Evolutionary conservation across 192 early-diverging fungal genomes (phyloP).

Genomic region (Backusella westeae): DNA sequence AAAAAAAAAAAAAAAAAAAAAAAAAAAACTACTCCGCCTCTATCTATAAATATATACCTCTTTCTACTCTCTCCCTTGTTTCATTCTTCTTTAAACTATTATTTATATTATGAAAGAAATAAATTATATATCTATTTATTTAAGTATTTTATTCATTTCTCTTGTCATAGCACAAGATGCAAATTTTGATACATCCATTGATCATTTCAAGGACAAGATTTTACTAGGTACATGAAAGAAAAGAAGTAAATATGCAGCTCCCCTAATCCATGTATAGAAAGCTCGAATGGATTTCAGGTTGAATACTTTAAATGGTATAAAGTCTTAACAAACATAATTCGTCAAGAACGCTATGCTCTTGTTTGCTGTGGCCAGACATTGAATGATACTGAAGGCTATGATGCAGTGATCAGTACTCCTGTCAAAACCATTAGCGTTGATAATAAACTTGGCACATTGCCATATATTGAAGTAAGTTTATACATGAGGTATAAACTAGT

Average conservation of each 20-base stretch:
- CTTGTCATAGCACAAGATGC: background rate
- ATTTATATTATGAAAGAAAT: background rate
- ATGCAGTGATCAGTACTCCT: slow-evolving; percentile 4
- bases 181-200: background rate
- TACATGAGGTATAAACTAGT: background rate
- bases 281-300: background rate
- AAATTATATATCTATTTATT: background rate
- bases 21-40: background rate
- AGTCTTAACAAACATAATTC: slow-evolving; percentile 11
- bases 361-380: background rate
- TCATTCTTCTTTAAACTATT: background rate
- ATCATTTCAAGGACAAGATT: background rate
- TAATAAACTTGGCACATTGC: background rate
- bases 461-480: slow-evolving; percentile 14
- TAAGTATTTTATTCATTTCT: background rate
- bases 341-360: slow-evolving; percentile 9
- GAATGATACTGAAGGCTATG: background rate
- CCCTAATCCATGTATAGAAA: background rate
- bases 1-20: background rate
- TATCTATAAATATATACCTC: background rate
- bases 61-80: background rate
- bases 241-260: background rate
- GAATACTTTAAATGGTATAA: slow-evolving; percentile 16
- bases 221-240: background rate
- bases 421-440: slow-evolving; percentile 3